Percentiles rank a stretch among this genome's conserved stretches.
These are phyloP conservation scores for Chlorella sp. DNA, from an alignment of 139 green algal genomes.

Conservation along the genomic window DNA sequence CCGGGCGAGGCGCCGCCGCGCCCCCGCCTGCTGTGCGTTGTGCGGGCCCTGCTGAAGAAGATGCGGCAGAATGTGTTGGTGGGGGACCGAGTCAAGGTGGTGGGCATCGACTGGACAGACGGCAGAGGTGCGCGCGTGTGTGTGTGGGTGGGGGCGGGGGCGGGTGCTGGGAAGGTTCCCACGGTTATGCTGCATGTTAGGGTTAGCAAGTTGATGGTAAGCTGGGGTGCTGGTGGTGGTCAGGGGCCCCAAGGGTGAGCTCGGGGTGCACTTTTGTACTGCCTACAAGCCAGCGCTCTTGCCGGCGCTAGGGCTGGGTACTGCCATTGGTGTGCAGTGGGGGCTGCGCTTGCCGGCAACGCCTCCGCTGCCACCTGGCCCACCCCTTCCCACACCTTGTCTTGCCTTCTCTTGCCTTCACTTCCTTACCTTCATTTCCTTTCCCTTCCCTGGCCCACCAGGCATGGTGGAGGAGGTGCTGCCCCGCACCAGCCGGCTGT, in stretches of 20 bases:
- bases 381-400: background rate
- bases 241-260: too few species aligned
- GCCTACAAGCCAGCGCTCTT: background rate
- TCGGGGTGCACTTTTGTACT: too few species aligned
- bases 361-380: background rate
- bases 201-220: too few species aligned
- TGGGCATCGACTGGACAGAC: slow-evolving; percentile 85
- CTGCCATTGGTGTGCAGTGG: too few species aligned
- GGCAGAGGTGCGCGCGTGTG: slow-evolving; percentile 44
- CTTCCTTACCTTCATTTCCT: too few species aligned
- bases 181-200: too few species aligned
- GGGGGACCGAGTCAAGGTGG: slow-evolving; percentile 83
- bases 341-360: too few species aligned
- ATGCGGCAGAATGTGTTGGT: slow-evolving; percentile 87
- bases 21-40: slow-evolving; percentile 85
- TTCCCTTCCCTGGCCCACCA: too few species aligned
- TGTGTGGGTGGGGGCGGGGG: too few species aligned
- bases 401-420: too few species aligned
- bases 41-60: slow-evolving; percentile 92
- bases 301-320: background rate
- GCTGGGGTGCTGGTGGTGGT: background rate
- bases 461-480: slow-evolving; percentile 84
- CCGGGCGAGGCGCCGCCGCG: slow-evolving; percentile 2
- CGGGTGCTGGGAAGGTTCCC: too few species aligned
- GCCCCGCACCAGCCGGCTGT: slow-evolving; percentile 66